phyloP scores from a whole-genome alignment of 2,329 filamentous ascomycete species.

The Tolypocladium endophyticum region DNA sequence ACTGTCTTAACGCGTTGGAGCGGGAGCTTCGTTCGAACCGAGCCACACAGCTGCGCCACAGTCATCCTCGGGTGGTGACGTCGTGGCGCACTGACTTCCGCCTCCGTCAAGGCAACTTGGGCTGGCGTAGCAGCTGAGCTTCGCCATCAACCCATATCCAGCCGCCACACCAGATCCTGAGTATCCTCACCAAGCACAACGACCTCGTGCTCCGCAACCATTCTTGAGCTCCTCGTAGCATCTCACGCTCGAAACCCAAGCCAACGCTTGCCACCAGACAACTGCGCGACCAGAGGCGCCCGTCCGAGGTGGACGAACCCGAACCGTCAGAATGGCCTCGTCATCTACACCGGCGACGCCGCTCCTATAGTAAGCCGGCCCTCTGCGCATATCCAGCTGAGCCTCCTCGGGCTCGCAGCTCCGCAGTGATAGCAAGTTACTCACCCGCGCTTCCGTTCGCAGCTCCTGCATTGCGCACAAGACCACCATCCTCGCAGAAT shows the following conservation, averaged over 20 bases:
- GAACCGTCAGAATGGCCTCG: slow-evolving; percentile 48
- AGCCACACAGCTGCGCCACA: background rate
- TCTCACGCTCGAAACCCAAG: background rate
- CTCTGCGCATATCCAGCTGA: background rate
- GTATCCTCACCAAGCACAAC: background rate
- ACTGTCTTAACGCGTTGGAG: background rate
- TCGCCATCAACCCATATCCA: background rate
- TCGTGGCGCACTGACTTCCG: background rate
- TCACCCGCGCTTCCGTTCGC: background rate
- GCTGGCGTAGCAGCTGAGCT: background rate
- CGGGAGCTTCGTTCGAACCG: background rate
- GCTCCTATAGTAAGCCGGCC: slow-evolving; percentile 57
- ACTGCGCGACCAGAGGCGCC: background rate
- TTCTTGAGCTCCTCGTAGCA: background rate
- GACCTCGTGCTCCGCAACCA: background rate
- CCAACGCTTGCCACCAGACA: background rate
- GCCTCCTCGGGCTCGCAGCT: background rate
- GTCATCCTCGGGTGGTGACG: background rate
- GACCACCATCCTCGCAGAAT: slow-evolving; percentile 85
- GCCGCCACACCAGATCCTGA: background rate
- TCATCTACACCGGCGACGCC: slow-evolving; percentile 58
- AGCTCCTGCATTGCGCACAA: slow-evolving; percentile 93
- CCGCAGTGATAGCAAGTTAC: background rate
- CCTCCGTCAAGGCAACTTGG: background rate
- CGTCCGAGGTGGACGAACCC: background rate